A percentile compares a stretch with the other conserved stretches of the same genome.
Conservation (phyloP, 1,139 yeast genomes). For the Sugiyamaella xylanicola region DNA sequence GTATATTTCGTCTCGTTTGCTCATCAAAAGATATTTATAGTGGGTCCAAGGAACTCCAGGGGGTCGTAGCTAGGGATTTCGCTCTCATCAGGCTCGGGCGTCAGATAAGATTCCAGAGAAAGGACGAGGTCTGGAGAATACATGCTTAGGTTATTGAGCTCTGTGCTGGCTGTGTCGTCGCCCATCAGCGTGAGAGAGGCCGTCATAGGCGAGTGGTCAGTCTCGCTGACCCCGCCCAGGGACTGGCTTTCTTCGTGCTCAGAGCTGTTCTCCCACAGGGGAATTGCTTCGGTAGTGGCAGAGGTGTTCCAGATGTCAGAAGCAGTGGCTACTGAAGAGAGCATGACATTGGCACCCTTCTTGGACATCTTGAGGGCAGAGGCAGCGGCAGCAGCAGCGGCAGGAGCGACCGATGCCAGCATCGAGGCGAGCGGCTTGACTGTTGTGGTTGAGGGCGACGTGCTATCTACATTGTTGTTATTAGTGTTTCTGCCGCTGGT, state of each 20-base stretch:
- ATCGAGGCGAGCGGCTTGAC: conserved; percentile 12
- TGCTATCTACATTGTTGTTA: neutral
- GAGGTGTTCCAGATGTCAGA: conserved; percentile 18
- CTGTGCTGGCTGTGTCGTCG: conserved; percentile 14
- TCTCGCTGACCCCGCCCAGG: conserved; percentile 13
- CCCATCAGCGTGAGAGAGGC: conserved; percentile 12
- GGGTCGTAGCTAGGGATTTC: conserved; percentile 29
- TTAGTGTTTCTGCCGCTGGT: neutral
- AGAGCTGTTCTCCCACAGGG: conserved; percentile 18
- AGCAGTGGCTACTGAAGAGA: conserved; percentile 22
- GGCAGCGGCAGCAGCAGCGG: conserved; percentile 13
- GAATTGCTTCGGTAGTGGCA: neutral
- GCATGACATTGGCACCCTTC: conserved; percentile 22
- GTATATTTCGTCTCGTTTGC: conserved; percentile 8
- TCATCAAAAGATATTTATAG: conserved; percentile 30
- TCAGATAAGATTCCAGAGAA: conserved; percentile 32
- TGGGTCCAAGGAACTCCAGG: conserved; percentile 35
- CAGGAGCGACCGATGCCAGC: conserved; percentile 14
- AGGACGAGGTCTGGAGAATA: conserved; percentile 27
- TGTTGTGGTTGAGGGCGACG: neutral
- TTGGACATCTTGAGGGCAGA: conserved; percentile 21
- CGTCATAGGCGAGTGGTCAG: conserved; percentile 16
- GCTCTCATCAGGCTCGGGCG: conserved; percentile 33
- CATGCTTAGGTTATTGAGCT: conserved; percentile 17
- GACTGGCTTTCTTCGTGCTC: conserved; percentile 21